phyloP scores from a whole-genome alignment of 306 rosid species.

The Gillenia trifoliata region DNA sequence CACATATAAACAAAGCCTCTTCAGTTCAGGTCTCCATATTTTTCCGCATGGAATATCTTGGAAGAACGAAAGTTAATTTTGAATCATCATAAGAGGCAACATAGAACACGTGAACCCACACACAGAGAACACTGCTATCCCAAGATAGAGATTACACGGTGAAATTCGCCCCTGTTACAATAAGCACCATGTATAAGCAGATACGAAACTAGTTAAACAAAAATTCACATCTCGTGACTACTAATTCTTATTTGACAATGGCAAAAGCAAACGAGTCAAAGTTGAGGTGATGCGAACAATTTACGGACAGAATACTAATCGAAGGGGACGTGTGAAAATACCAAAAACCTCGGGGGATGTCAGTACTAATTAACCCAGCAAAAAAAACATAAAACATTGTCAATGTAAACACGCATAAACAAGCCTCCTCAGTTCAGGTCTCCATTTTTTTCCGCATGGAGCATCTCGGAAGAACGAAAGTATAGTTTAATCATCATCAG shows the following conservation, averaged over 20 bases:
- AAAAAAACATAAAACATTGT: too few species aligned
- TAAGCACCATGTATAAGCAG: too few species aligned
- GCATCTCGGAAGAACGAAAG: constrained; percentile 13
- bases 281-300: background rate
- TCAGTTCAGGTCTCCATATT: constrained; percentile 87
- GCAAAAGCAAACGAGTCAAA: too few species aligned
- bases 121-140: background rate
- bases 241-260: too few species aligned
- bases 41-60: constrained; percentile 37
- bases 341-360: background rate
- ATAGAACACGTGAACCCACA: background rate
- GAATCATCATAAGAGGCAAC: background rate
- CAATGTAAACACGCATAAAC: background rate
- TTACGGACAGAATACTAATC: background rate
- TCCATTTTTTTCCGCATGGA: constrained; percentile 55
- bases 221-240: too few species aligned
- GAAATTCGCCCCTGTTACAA: too few species aligned
- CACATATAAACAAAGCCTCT: constrained; percentile 35
- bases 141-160: too few species aligned
- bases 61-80: constrained; percentile 12
- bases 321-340: background rate
- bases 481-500: constrained; percentile 7
- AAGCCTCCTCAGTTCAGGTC: constrained; percentile 93
- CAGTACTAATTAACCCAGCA: background rate
- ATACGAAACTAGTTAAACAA: too few species aligned